phyloP scores from a whole-genome alignment of 2,329 filamentous ascomycete species.

The Paraphaeosphaeria sporulosa region DNA sequence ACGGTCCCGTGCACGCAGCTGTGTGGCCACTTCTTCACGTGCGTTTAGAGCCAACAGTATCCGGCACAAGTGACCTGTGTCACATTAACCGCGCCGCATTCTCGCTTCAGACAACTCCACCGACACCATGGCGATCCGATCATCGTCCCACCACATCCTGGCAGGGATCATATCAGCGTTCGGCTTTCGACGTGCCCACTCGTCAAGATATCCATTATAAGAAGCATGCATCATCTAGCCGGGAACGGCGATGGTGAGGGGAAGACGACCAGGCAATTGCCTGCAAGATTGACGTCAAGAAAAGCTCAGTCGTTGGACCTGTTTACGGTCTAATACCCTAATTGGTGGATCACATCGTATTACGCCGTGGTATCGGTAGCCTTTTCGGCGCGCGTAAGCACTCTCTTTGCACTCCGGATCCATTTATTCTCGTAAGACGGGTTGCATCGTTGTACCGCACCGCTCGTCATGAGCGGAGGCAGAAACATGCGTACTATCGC shows the following conservation, averaged over 20 bases:
- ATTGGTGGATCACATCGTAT: neutral
- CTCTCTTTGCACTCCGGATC: neutral
- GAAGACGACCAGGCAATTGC: neutral
- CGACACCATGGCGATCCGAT: neutral
- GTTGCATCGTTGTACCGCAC: no score
- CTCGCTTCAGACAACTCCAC: neutral
- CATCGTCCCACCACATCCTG: neutral
- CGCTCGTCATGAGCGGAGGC: no score
- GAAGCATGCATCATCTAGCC: neutral
- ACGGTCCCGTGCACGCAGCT: constrained; percentile 2
- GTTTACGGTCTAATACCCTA: neutral
- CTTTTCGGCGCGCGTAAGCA: neutral
- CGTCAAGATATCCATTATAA: neutral
- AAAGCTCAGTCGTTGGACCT: neutral
- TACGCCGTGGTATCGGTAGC: neutral
- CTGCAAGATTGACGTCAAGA: neutral
- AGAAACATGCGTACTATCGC: no score
- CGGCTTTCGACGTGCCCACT: neutral
- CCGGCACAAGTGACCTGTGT: constrained; percentile 1
- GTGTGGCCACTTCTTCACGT: neutral
- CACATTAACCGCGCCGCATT: neutral
- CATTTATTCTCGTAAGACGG: neutral
- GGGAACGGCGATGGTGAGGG: neutral
- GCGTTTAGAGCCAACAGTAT: neutral
- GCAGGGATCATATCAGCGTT: neutral